A percentile compares a stretch with the other conserved stretches of the same genome.
Conservation (phyloP, 441 rosid genomes). For the Adansonia rubrostipa region DNA sequence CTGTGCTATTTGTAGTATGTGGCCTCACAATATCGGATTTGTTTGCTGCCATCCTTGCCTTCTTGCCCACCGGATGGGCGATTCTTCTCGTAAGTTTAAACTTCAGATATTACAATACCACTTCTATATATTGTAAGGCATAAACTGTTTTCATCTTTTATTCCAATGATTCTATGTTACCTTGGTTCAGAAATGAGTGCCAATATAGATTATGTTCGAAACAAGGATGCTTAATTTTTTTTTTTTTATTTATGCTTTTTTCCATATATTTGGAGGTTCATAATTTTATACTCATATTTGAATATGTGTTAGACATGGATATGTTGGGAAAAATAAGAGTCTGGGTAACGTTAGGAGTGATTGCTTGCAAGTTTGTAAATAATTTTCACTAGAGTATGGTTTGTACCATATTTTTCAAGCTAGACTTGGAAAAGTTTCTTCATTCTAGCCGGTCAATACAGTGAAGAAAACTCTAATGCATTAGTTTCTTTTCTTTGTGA, state of each 20-base stretch:
- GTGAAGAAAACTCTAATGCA: slow-evolving; percentile 7
- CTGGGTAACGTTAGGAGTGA: not conserved
- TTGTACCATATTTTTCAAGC: not conserved
- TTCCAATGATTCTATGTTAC: not conserved
- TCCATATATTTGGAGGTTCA: not conserved
- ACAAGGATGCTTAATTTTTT: not conserved
- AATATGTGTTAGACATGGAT: not conserved
- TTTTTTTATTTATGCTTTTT: not conserved
- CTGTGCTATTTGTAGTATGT: slow-evolving; percentile 68
- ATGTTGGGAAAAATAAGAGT: not conserved
- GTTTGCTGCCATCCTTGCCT: slow-evolving; percentile 78
- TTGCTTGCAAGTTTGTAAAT: not conserved
- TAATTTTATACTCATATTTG: not conserved
- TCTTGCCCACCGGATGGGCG: slow-evolving; percentile 95
- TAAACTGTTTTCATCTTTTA: not conserved
- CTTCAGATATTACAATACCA: not conserved
- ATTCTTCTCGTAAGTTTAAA: slow-evolving; percentile 72
- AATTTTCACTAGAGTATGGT: not conserved
- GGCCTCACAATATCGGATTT: slow-evolving; percentile 75
- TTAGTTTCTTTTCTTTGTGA: not conserved
- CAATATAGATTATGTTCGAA: not conserved
- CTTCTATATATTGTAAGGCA: not conserved
- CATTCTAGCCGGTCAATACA: not conserved
- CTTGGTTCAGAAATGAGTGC: not conserved
- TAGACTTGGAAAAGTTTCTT: not conserved